Base-by-base conservation (phyloP, 148 eudicot genomes). In the Persicaria maculosa region DNA sequence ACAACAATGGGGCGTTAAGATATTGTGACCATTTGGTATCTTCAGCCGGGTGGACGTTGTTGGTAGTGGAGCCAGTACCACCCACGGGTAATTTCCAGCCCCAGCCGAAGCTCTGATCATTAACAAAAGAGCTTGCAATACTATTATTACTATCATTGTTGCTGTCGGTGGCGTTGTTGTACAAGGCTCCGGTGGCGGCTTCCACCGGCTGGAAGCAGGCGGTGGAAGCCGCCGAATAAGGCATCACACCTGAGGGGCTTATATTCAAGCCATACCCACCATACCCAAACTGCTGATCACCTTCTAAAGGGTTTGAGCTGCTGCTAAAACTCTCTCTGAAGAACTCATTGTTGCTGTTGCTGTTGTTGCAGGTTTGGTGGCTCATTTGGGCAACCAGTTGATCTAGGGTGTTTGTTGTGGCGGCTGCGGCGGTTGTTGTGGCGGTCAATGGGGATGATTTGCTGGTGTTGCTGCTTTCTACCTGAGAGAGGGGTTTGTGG, bases 11-110 rank as follows among this genome's bases (percentile, higher is more conserved):
- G 31, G 86, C 72, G 12, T 90, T 95, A 1, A 93, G 74, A 75
- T 86, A 91, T 31, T 89, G 95, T 7, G 84, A 81, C 93, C 93
- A 91, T 77, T 89, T 93, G 16, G 84, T 87, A 12, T 91, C 90
- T 20, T 87, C 93, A n/a, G 78, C 40, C 40, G 40, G 40, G 40
- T 31, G 40, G 40, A 31, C 40, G 40, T 31, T 31, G 40, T 31
- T 31, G n/a, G n/a, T n/a, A 31, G 40, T 79, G 54, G 80, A 74
- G 57, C 48, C 25, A 16, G 8, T 25, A 0, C 44, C 68, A 44
- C 9, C 31, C 68, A 14, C 9, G 46, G 70, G 70, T 65, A 48
- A 20, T 71, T 71, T 71, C 50, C 73, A 45, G 4, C 73, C 73
- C 73, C 73, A 71, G 0, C 52, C 7, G 12, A n/a, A 46, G 36